Evolutionary conservation across 345 rosid genomes (phyloP), one percentile per base, ranked within the genome.

Genomic region (Eutrema heterophyllum): DNA sequence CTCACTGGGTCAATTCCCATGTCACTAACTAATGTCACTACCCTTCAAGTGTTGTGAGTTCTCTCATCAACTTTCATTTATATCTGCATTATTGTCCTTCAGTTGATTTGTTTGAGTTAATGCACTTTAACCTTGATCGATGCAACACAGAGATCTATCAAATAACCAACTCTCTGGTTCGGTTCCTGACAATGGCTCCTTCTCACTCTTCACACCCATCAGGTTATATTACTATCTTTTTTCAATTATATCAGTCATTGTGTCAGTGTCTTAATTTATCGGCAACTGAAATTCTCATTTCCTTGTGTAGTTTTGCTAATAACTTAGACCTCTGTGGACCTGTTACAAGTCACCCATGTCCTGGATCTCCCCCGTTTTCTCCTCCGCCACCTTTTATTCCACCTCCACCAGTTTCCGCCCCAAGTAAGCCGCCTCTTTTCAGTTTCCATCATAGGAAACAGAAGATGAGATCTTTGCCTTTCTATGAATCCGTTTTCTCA

Each of bases 321-420:
- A 96, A 96, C 83, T 71, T 89, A 79, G 84, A 84, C 81, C 85
- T 96, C 7, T 96, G 99, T 85, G 99, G 99, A 46, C 97, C 97
- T 3, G 98, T 92, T 59, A 92, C 98, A 56, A 94, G 94, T 64
- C 89, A 56, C 35, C 96, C 99, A 56, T 96, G 99, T 83, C 98
- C 98, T 14, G 97, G 99, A 56, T 95, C 99, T 76, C 99, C 98
- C 61, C 99, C 99, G 9, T 95, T 95, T 80, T 87, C 99, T 71
- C 99, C 99, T 73, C 98, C 99, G 16, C 99, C 99, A 44, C 99
- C 99, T 48, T 92, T 96, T 88, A 86, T 89, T 49, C 94, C 89
- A 40, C 91, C 89, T 16, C 82, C 98, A 11, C 90, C 94, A 6
- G 74, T 85, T 71, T 84, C 98, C 46, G 44, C 81, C 4, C 96